phyloP scores from a whole-genome alignment of 306 rosid genomes.

The Hylodesmum podocarpum region DNA sequence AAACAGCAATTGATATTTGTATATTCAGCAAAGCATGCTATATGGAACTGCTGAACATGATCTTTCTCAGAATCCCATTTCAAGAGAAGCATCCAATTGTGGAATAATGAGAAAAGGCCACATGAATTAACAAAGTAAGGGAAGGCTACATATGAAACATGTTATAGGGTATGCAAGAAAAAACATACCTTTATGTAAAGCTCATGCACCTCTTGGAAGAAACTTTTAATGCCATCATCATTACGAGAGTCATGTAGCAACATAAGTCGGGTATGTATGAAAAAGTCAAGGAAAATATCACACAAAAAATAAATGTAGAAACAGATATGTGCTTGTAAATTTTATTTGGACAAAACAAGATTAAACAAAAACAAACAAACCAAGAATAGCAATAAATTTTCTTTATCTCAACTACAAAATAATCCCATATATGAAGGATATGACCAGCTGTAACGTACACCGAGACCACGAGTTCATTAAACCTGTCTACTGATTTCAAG shows the following conservation, averaged over 20 bases:
- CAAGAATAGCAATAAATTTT: not conserved
- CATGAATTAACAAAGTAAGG: constrained; percentile 13
- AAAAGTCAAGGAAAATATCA: constrained; percentile 58
- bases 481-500: constrained; percentile 91
- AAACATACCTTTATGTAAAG: constrained; percentile 83
- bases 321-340: not conserved
- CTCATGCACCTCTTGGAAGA: constrained; percentile 97
- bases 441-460: constrained; percentile 98
- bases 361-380: not conserved
- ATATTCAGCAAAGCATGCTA: not conserved
- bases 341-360: not conserved
- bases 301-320: not conserved
- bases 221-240: constrained; percentile 98
- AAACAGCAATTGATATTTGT: constrained; percentile 3
- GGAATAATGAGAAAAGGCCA: constrained; percentile 3
- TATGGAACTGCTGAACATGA: constrained; percentile 1
- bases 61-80: constrained; percentile 5
- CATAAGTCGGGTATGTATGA: constrained; percentile 84
- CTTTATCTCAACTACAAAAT: constrained; percentile 3
- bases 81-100: constrained; percentile 3
- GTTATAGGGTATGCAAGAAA: constrained; percentile 14
- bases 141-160: not conserved
- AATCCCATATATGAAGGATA: constrained; percentile 58
- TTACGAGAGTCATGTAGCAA: constrained; percentile 94
- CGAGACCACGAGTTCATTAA: constrained; percentile 86